phyloP scores from a whole-genome alignment of 2,329 filamentous ascomycete species.

The Torrubiella hemipterigena region DNA sequence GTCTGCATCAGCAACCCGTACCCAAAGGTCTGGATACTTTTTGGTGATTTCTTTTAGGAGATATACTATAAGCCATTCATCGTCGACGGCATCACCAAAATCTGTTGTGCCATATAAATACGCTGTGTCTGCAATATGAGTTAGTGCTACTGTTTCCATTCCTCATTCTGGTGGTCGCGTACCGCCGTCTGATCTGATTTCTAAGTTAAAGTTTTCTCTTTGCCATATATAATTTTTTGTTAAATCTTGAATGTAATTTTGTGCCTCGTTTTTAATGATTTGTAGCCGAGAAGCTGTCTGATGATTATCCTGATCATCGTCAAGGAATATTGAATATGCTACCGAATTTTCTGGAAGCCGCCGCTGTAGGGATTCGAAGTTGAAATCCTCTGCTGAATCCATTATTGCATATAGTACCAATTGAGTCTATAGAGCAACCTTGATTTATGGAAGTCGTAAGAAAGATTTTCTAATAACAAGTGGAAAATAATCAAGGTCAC shows the following conservation, averaged over 20 bases:
- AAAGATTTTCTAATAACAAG: too few species aligned
- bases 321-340: too few species aligned
- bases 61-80: conserved; percentile 96
- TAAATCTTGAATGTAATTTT: conserved; percentile 47
- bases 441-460: too few species aligned
- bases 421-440: too few species aligned
- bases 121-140: conserved; percentile 28
- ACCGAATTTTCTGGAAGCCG: too few species aligned
- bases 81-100: conserved; percentile 89
- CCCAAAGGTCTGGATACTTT: conserved; percentile 63
- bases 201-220: conserved; percentile 65
- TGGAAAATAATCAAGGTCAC: too few species aligned
- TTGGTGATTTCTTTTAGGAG: conserved; percentile 71
- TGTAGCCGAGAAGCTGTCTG: conserved; percentile 60
- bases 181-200: too few species aligned
- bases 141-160: conserved; percentile 30
- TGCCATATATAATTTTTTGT: conserved; percentile 95
- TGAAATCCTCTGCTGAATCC: too few species aligned
- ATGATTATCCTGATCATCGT: too few species aligned
- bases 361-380: too few species aligned
- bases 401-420: too few species aligned
- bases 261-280: conserved; percentile 56
- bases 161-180: too few species aligned
- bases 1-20: conserved; percentile 73
- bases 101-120: conserved; percentile 68